Base-by-base conservation (phyloP, 768 basidiomycete genomes). In the Boletus tomentosulus region DNA sequence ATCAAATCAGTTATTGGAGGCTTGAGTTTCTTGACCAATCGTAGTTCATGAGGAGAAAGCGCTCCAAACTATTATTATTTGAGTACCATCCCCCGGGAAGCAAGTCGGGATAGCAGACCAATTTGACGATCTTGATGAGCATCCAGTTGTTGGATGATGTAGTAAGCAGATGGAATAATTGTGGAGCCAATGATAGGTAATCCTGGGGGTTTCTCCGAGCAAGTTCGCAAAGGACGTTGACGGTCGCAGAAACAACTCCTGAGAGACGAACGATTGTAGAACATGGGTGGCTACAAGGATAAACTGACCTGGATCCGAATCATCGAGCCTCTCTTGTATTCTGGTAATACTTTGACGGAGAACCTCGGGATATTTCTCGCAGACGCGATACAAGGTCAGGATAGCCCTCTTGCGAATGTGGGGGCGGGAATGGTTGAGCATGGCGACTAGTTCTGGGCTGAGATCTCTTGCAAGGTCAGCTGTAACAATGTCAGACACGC, bases 131-230 rank as follows among this genome's bases (percentile, higher is more conserved):
- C 73, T 99, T 99, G 71, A 99, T 99, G 55, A 99, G 80, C 92
- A 98, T 96, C 97, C 97, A 99, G 63, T 99, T 99, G 70, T 99
- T 98, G 10, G 90, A 88, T 11, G 93, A 93, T 2, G 87, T 92
- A 0, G 92, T 97, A 55, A 99, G 74, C 11, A 98, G 79, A 63
- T 90, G 92, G 70, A 98, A 99, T 50, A 98, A 71, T 61, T 90
- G 89, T 10, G 97, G 97, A 2, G 96, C 97, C 38, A 99, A 72
- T 4, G 85, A 77, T 8, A 99, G 77, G 66, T 92, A 94, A 55
- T 89, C 88, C 54, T 75, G 73, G 8, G 95, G 92, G 57, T 86
- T 85, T 43, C 80, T 76, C 53, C 91, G 82, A 12, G 91, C 88
- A 35, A 98, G 78, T 72, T 99, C 97, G 67, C 94, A 96, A 6